Conservation (phyloP, 306 rosid species). For the Oemleria cerasiformis region DNA sequence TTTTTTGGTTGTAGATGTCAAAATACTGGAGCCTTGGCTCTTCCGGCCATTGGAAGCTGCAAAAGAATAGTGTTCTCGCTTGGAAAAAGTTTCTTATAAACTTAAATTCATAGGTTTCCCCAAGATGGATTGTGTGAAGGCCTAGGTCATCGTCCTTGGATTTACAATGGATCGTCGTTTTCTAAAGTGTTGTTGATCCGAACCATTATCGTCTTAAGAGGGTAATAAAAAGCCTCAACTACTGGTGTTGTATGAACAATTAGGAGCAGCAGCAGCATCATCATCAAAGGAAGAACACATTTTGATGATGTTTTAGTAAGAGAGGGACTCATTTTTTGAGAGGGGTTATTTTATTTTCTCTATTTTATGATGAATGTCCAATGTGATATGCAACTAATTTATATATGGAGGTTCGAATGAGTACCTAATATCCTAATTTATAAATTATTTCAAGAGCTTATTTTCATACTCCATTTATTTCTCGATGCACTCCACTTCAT, state of each 20-base stretch:
- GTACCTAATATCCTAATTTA: too few relatives aligned
- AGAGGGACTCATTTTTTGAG: slow-evolving; percentile 6
- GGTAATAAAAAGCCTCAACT: neutral
- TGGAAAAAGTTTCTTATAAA: neutral
- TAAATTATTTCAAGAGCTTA: too few relatives aligned
- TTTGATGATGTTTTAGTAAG: neutral
- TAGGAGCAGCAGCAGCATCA: neutral
- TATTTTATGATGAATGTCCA: too few relatives aligned
- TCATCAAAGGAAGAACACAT: neutral
- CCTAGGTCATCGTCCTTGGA: neutral
- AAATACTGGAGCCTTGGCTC: neutral
- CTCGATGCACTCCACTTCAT: too few relatives aligned
- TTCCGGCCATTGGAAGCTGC: neutral
- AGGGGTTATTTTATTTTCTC: too few relatives aligned
- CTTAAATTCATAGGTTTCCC: neutral
- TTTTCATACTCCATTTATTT: too few relatives aligned
- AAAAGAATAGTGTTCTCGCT: neutral
- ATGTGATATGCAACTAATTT: too few relatives aligned
- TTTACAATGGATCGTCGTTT: neutral
- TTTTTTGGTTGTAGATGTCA: neutral
- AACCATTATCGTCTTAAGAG: neutral
- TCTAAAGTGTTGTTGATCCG: neutral
- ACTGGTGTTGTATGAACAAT: neutral
- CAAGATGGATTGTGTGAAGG: neutral
- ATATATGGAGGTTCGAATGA: too few relatives aligned